Conservation (phyloP, 2,329 filamentous ascomycete species). For the Ceratocystis papillata region DNA sequence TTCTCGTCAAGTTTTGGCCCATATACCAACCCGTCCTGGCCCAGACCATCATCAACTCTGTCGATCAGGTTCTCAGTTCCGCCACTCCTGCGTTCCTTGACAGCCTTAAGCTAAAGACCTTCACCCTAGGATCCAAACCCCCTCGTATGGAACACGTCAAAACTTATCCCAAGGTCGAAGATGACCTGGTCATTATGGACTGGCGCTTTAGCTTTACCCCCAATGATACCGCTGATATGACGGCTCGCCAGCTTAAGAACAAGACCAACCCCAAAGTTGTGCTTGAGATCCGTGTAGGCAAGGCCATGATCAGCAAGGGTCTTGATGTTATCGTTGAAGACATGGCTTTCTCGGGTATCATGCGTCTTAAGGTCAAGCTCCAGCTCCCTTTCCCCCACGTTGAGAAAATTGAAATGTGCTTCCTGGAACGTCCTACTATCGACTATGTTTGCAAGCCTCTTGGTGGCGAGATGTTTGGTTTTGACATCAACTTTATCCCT, state of each 20-base stretch:
- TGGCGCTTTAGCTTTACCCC: constrained; percentile 99
- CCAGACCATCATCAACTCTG: constrained; percentile 81
- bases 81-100: constrained; percentile 87
- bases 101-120: constrained; percentile 84
- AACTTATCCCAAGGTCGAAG: constrained; percentile 90
- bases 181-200: constrained; percentile 95
- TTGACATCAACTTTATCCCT: constrained; percentile 98
- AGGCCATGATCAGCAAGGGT: constrained; percentile 93
- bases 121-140: constrained; percentile 87
- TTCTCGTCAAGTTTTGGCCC: constrained; percentile 97
- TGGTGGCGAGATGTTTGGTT: constrained; percentile 87
- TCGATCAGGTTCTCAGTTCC: constrained; percentile 90
- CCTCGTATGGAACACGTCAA: constrained; percentile 96
- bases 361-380: constrained; percentile 96
- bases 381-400: constrained; percentile 93
- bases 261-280: constrained; percentile 97
- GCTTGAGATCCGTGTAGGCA: constrained; percentile 86
- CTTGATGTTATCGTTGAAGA: constrained; percentile 96
- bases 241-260: constrained; percentile 76
- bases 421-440: constrained; percentile 76
- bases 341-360: constrained; percentile 89
- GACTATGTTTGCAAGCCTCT: constrained; percentile 98
- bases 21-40: constrained; percentile 94
- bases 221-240: constrained; percentile 87
- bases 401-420: constrained; percentile 89